These are phyloP conservation scores for Pseudomonodictys pantanalensis DNA, from an alignment of 495 filamentous ascomycete species.

Conservation along the genomic window DNA sequence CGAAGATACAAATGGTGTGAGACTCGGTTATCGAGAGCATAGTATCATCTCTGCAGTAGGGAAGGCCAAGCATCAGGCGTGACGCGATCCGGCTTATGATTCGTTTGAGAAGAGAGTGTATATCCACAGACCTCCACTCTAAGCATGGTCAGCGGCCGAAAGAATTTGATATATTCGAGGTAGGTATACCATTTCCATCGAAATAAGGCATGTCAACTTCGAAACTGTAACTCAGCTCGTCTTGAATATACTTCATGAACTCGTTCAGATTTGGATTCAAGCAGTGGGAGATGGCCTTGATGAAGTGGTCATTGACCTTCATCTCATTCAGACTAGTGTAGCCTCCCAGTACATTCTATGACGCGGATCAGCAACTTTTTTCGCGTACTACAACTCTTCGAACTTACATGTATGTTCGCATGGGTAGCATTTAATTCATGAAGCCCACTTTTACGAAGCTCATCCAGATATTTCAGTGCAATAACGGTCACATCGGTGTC, in stretches of 20 bases:
- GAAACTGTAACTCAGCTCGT: neutral
- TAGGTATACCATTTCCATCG: neutral
- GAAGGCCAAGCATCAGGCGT: neutral
- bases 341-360: neutral
- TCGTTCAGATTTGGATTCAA: neutral
- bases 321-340: neutral
- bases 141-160: neutral
- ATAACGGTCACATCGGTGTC: neutral
- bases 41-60: neutral
- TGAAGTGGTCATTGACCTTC: neutral
- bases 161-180: neutral
- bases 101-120: neutral
- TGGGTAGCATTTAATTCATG: neutral
- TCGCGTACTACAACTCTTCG: neutral
- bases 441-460: neutral
- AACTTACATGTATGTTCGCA: neutral
- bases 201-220: neutral
- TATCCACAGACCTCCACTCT: neutral
- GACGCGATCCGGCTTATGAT: neutral
- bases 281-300: neutral
- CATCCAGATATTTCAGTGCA: neutral
- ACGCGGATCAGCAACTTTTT: neutral
- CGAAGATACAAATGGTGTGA: neutral
- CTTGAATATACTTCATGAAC: neutral
- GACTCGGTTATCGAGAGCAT: slow-evolving; percentile 1